Conservation (phyloP, 306 rosid genomes). For the Glycyrrhiza uralensis region DNA sequence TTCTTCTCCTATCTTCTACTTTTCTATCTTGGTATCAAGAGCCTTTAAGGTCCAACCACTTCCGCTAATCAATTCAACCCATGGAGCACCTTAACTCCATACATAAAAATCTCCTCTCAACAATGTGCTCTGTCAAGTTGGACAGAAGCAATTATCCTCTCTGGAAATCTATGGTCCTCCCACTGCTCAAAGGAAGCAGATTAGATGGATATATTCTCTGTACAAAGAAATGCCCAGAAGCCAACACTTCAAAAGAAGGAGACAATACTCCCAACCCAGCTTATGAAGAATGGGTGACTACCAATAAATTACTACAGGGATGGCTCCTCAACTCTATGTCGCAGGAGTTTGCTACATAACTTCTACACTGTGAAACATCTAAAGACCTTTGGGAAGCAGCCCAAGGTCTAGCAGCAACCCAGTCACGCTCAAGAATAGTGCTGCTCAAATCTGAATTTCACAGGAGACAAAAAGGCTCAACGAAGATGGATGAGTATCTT, state of each 20-base stretch:
- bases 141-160: not conserved
- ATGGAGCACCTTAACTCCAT: not conserved
- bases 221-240: not conserved
- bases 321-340: not conserved
- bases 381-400: not conserved
- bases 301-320: not conserved
- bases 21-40: not conserved
- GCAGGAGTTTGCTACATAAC: not conserved
- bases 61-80: not conserved
- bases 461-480: not conserved
- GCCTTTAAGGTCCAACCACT: not conserved
- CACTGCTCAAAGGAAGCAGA: not conserved
- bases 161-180: not conserved
- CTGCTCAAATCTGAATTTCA: not conserved
- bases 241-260: not conserved
- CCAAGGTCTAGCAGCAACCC: not conserved
- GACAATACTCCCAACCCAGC: not conserved
- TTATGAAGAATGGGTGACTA: not conserved
- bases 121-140: not conserved
- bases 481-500: not conserved
- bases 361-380: not conserved
- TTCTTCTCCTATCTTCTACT: not conserved
- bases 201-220: not conserved
- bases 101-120: not conserved
- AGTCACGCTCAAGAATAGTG: not conserved